Evolutionary conservation across 2,329 filamentous ascomycete species (phyloP).

Genomic region (Chalaropsis thielavioides): DNA sequence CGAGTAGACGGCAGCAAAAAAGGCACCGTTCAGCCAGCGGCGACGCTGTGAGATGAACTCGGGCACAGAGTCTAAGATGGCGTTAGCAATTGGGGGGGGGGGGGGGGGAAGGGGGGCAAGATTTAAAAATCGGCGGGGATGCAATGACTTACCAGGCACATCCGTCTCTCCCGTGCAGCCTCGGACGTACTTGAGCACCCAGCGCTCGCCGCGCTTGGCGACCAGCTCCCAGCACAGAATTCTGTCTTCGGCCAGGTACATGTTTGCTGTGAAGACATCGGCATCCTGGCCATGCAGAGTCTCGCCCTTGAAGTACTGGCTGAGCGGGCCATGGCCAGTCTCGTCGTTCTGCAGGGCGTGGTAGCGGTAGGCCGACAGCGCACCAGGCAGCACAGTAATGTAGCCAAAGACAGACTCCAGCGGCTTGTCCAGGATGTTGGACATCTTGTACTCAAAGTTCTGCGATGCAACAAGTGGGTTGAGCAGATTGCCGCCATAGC

Average conservation of each 20-base stretch:
- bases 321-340: slow-evolving; percentile 84
- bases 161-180: slow-evolving; percentile 94
- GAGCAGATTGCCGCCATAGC: slow-evolving; percentile 63
- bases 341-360: slow-evolving; percentile 93
- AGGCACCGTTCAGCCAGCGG: slow-evolving; percentile 95
- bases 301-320: slow-evolving; percentile 98
- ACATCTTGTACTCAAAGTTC: slow-evolving; percentile 99
- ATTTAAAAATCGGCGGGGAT: not conserved
- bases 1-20: slow-evolving; percentile 96
- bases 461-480: slow-evolving; percentile 94
- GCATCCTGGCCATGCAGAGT: slow-evolving; percentile 91
- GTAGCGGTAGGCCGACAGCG: slow-evolving; percentile 87
- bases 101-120: too few relatives aligned
- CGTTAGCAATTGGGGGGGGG: slow-evolving; percentile 20
- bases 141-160: slow-evolving; percentile 60
- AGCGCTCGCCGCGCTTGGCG: slow-evolving; percentile 83
- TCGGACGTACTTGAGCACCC: slow-evolving; percentile 97
- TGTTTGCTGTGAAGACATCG: slow-evolving; percentile 94
- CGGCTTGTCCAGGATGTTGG: slow-evolving; percentile 95
- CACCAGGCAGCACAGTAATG: slow-evolving; percentile 91
- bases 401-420: slow-evolving; percentile 96
- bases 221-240: slow-evolving; percentile 92
- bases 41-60: slow-evolving; percentile 95
- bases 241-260: slow-evolving; percentile 82
- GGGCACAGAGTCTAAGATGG: slow-evolving; percentile 58